Conservation (phyloP, 2,329 filamentous ascomycete species). For the Trichoderma asperellum region DNA sequence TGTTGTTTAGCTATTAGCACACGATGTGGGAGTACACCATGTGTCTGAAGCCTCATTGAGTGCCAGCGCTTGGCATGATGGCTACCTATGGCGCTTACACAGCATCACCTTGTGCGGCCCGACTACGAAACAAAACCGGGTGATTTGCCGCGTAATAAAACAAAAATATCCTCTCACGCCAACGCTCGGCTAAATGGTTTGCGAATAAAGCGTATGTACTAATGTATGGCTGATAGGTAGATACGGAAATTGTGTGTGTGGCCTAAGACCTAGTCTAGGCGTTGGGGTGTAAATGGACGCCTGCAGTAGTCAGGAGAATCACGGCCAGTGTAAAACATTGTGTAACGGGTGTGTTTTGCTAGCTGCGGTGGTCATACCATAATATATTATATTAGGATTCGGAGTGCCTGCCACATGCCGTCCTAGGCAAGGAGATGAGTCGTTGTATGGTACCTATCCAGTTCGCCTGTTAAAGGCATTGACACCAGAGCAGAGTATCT, state of each 20-base stretch:
- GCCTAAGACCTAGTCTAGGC: no score
- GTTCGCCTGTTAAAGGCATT: no score
- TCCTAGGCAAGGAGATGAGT: no score
- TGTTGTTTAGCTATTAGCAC: no score
- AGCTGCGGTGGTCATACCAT: background rate
- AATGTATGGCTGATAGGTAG: background rate
- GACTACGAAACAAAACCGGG: background rate
- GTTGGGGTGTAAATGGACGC: background rate
- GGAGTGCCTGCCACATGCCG: no score
- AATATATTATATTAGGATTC: no score
- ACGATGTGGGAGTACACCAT: no score
- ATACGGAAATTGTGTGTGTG: background rate
- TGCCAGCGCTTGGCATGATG: no score
- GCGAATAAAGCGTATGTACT: background rate
- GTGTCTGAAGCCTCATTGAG: no score
- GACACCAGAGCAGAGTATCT: background rate
- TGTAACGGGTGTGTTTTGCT: background rate
- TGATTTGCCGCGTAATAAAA: background rate
- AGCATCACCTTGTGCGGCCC: background rate
- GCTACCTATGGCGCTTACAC: background rate
- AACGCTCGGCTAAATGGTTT: background rate
- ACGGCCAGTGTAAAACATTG: background rate
- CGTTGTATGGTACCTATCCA: no score
- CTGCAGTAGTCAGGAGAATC: background rate
- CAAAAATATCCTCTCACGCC: no score